phyloP scores from a whole-genome alignment of 176 grass and related monocot genomes.

The Saccharum spontaneum region DNA sequence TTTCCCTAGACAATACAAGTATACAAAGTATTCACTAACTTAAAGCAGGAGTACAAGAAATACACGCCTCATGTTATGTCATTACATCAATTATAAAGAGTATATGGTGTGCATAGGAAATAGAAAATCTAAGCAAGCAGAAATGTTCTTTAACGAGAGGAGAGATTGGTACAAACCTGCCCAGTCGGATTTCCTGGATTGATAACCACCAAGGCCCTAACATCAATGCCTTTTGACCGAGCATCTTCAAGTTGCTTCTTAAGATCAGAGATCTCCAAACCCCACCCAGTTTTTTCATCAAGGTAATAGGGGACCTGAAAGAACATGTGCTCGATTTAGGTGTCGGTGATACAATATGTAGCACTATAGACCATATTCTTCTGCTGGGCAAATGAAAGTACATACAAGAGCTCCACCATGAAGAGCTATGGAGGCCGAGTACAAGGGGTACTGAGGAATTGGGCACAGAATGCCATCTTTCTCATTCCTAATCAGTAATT shows the following conservation, averaged over 20 bases:
- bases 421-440: constrained; percentile 95
- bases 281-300: constrained; percentile 89
- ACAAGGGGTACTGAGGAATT: constrained; percentile 97
- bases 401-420: constrained; percentile 98
- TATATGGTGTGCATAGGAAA: neutral
- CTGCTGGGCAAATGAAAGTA: constrained; percentile 19
- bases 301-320: constrained; percentile 96
- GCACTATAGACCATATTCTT: neutral
- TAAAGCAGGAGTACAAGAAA: constrained; percentile 22
- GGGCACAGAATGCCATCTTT: constrained; percentile 96
- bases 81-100: neutral
- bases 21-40: constrained; percentile 12
- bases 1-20: constrained; percentile 12
- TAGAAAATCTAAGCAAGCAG: neutral
- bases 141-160: neutral
- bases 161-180: constrained; percentile 54
- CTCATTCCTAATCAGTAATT: constrained; percentile 88
- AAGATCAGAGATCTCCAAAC: constrained; percentile 86
- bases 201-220: constrained; percentile 92
- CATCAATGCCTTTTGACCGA: constrained; percentile 73
- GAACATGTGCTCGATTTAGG: constrained; percentile 33
- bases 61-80: neutral
- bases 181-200: constrained; percentile 99
- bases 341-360: neutral
- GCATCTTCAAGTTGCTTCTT: constrained; percentile 90